Evolutionary conservation across 495 filamentous ascomycete species (phyloP), one percentile per base, ranked within the genome.

Genomic region (Penicillium paradoxum): DNA sequence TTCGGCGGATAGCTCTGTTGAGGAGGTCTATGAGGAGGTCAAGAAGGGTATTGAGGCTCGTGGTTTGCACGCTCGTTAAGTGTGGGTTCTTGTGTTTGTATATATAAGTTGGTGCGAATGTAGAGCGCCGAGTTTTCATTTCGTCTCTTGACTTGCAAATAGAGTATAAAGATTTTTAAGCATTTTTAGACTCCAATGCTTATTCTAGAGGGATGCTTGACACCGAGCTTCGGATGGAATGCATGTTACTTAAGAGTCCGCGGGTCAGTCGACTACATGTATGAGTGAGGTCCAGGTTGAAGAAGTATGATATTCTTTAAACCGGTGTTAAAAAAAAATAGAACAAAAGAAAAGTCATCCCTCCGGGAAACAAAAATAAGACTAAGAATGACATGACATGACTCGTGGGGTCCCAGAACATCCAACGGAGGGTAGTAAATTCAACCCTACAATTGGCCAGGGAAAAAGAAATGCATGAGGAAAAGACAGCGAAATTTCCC

Each of bases 11-110:
- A 77, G 78, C 19, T 57, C 67, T 17, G 82, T 86, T 3, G 87
- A 91, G 6, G 78, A 84, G 43, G 91, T 98, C 27, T 95, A 91
- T 73, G 68, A 72, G 54, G 68, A 77, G 38, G 88, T 91, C 15
- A 80, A 79, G 75, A 64, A 63, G 56, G 70, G 70, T 29, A 66
- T 89, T 62, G 67, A 62, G 61, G 66, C 66, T 53, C 71, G 73
- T 57, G 77, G 73, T 11, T 33, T 84, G 33, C 57, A 73, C 22
- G 48, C 58, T 52, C 55, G 65, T 50, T 67, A 59, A 58, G 49
- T 45, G 17, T n/a, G 43, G 43, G 34, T 40, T 40, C 44, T 15
- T 34, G 25, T 40, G 48, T 29, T 39, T 38, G 34, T 27, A 27
- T 37, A 49, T 41, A 33, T 34, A 34, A 29, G 33, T 11, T 22